Evolutionary conservation across 371 early-diverging fungal species (phyloP).

Genomic region (Apophysomyces trapeziformis): DNA sequence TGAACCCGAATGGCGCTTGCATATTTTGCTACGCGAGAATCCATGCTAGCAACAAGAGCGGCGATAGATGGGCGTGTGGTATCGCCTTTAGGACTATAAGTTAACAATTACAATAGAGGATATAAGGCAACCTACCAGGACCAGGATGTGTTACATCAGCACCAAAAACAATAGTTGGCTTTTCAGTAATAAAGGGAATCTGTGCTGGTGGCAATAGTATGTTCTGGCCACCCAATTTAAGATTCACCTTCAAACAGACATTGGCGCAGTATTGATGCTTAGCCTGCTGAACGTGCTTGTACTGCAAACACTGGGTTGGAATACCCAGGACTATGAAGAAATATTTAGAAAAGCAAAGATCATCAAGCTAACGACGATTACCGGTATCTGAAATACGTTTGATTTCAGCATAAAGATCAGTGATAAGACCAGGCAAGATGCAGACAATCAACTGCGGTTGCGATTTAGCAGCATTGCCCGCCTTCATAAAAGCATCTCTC

Average conservation of each 20-base stretch:
- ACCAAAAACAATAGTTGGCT: conserved; percentile 91
- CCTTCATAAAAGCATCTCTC: conserved; percentile 64
- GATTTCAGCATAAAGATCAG: conserved; percentile 88
- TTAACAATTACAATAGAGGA: conserved; percentile 78
- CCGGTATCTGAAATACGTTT: conserved; percentile 92
- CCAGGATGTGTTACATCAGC: conserved; percentile 94
- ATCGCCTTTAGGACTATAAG: conserved; percentile 41
- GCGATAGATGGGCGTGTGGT: conserved; percentile 84
- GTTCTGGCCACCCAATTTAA: conserved; percentile 81
- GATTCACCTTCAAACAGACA: conserved; percentile 87
- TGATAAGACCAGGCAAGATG: conserved; percentile 82
- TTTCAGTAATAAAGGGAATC: conserved; percentile 65
- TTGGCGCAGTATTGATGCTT: conserved; percentile 78
- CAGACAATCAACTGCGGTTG: conserved; percentile 80
- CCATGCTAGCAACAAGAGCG: conserved; percentile 62
- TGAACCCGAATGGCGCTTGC: conserved; percentile 77
- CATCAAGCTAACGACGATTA: neutral
- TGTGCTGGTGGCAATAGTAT: conserved; percentile 49
- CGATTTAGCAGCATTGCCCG: conserved; percentile 66
- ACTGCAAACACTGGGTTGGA: conserved; percentile 91
- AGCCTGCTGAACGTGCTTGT: conserved; percentile 69
- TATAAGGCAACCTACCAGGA: conserved; percentile 50
- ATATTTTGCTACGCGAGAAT: conserved; percentile 75
- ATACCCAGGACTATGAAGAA: conserved; percentile 61
- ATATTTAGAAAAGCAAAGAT: neutral